Evolutionary conservation across 345 rosid genomes (phyloP).

Genomic region (Angophora floribunda): DNA sequence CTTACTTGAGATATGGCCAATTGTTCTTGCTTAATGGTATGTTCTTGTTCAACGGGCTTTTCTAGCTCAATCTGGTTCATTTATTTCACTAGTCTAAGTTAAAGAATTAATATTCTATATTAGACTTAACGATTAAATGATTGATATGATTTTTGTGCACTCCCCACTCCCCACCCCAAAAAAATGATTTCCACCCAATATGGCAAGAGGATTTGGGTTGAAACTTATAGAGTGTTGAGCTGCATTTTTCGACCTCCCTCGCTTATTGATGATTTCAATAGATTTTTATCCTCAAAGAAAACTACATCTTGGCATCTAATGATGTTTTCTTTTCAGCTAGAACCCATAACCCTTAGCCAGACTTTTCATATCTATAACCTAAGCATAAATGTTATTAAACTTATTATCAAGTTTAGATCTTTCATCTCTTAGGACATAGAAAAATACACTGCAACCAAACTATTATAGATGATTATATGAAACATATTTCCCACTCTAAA

Average conservation of each 20-base stretch:
- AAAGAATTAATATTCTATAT: background rate
- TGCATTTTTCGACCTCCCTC: background rate
- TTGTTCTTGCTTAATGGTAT: background rate
- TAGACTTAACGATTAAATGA: background rate
- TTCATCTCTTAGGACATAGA: rapidly evolving
- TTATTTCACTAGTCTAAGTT: background rate
- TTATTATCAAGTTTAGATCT: background rate
- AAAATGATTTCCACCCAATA: background rate
- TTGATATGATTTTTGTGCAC: background rate
- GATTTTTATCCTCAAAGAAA: background rate
- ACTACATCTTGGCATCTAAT: background rate
- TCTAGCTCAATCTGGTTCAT: background rate
- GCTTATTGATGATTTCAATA: background rate
- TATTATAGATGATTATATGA: background rate
- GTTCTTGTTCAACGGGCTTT: background rate
- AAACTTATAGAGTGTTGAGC: background rate
- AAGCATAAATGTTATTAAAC: background rate
- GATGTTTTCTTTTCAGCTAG: background rate
- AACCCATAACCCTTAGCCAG: background rate
- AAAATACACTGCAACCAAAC: no score
- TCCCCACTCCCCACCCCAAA: background rate
- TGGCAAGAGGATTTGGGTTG: background rate
- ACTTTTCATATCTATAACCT: background rate
- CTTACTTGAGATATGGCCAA: background rate
- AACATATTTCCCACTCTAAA: background rate